Base-by-base conservation (phyloP, 169 alveolate species). In the Haemoproteus tartakovskyi region DNA sequence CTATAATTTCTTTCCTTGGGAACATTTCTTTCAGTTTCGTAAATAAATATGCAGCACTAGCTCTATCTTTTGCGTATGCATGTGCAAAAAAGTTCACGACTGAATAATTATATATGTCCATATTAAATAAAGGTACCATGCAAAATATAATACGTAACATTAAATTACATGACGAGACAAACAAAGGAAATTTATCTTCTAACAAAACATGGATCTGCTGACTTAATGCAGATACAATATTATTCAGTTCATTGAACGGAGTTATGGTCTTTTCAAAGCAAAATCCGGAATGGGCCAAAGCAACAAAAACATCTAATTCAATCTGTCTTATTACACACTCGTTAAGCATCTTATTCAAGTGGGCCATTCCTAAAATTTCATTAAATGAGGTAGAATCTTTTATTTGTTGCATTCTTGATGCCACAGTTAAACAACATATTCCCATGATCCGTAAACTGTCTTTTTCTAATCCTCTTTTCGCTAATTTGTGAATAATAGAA, bases 351-450 rank as follows among this genome's bases (percentile, higher is more conserved):
- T 67, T 46, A 22, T 41, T 67, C 30, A 67, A 33, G 14, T 67
- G 24, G 6, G 45, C 11, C 48, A 67, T 38, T 67, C 54, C 74
- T 40, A 67, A 52, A 16, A 67, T 67, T 38, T 40, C 82, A 22
- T 67, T 67, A 38, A 67, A 67, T 41, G 74, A 67, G 3, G 82
- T 67, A 18, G 61, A 52, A 52, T 67, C 74, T 41, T 67, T 67
- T 67, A 67, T 67, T 38, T 67, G 82, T 14, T 67, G 82, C 82
- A 67, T 67, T 52, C 82, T 41, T 43, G 82, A 67, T 24, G 82
- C 82, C 3, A 67, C 82, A 27, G 82, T 67, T 67, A 67, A 67
- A 57, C 82, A 67, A 14, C 82, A 67, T 18, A 67, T 41, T n/a
- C 82, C 82, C 82, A 67, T 67, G 14, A 67, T 67, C 33, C 54